Evolutionary conservation across 768 basidiomycete genomes (phyloP).

Genomic region (Candolleomyces aberdarensis): DNA sequence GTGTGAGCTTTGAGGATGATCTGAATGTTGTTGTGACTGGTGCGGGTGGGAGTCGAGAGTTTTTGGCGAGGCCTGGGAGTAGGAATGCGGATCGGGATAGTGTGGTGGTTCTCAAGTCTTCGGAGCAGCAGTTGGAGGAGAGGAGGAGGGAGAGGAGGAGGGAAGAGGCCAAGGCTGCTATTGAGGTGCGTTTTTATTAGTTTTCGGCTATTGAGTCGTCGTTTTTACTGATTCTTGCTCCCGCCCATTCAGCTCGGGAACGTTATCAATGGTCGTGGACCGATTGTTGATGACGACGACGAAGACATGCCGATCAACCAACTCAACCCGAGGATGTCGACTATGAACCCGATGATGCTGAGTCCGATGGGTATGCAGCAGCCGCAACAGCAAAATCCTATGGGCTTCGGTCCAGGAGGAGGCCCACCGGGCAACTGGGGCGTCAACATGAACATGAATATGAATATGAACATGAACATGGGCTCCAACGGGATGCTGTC

Average conservation of each 20-base stretch:
- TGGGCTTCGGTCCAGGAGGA: slow-evolving; percentile 15
- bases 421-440: slow-evolving; percentile 14
- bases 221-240: slow-evolving; percentile 11
- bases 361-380: slow-evolving; percentile 33
- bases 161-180: slow-evolving; percentile 81
- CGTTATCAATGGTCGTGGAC: slow-evolving; percentile 76
- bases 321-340: slow-evolving; percentile 37
- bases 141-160: slow-evolving; percentile 71
- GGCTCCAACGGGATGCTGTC: slow-evolving; percentile 31
- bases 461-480: slow-evolving; percentile 22
- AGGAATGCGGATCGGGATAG: slow-evolving; percentile 10
- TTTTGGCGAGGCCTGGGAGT: slow-evolving; percentile 1
- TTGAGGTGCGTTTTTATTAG: too few relatives aligned
- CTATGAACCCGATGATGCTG: slow-evolving; percentile 44
- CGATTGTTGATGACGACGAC: slow-evolving; percentile 53
- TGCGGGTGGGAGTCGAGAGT: not conserved
- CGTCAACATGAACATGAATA: slow-evolving; percentile 24
- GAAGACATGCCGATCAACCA: slow-evolving; percentile 49
- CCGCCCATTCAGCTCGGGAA: slow-evolving; percentile 65
- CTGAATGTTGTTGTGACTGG: slow-evolving; percentile 16
- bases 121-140: slow-evolving; percentile 47
- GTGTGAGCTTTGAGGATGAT: slow-evolving; percentile 69
- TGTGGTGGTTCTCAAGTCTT: slow-evolving; percentile 9
- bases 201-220: too few relatives aligned
- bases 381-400: slow-evolving; percentile 23